These are phyloP conservation scores for Aspergillus sclerotiicarbonarius DNA, from an alignment of 495 filamentous ascomycete species.

Conservation along the genomic window DNA sequence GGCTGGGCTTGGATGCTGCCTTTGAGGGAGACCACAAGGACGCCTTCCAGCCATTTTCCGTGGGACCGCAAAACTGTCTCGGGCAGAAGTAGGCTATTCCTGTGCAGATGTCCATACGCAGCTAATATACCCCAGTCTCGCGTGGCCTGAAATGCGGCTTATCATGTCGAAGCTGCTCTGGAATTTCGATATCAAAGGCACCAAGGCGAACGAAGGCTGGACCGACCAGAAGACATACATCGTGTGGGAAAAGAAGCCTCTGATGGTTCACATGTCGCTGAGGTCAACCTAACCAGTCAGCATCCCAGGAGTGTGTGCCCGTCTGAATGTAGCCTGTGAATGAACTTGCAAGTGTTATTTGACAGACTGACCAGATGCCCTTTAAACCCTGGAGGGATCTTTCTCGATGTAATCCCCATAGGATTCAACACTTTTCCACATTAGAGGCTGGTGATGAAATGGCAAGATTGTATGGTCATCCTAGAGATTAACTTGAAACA, in stretches of 20 bases:
- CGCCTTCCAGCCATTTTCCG: constrained; percentile 40
- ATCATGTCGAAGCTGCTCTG: constrained; percentile 51
- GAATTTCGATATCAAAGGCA: constrained; percentile 49
- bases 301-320: too few relatives aligned
- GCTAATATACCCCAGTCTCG: constrained; percentile 35
- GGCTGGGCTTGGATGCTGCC: constrained; percentile 32
- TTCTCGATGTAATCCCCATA: too few relatives aligned
- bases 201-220: constrained; percentile 35
- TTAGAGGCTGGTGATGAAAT: too few relatives aligned
- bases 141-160: constrained; percentile 55
- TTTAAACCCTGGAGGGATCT: too few relatives aligned
- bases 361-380: neutral
- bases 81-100: constrained; percentile 39
- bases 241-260: constrained; percentile 47
- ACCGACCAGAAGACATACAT: constrained; percentile 39
- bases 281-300: neutral
- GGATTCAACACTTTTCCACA: too few relatives aligned
- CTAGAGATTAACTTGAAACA: too few relatives aligned
- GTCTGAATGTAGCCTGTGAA: too few relatives aligned
- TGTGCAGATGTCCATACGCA: too few relatives aligned
- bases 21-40: constrained; percentile 36
- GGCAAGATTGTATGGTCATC: too few relatives aligned
- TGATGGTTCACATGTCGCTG: constrained; percentile 21
- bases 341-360: neutral
- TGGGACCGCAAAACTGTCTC: constrained; percentile 43